Percentiles rank a stretch among this genome's conserved stretches.
These are phyloP conservation scores for Diaporthe vaccinii DNA, from an alignment of 2,329 filamentous ascomycete genomes.

Conservation along the genomic window DNA sequence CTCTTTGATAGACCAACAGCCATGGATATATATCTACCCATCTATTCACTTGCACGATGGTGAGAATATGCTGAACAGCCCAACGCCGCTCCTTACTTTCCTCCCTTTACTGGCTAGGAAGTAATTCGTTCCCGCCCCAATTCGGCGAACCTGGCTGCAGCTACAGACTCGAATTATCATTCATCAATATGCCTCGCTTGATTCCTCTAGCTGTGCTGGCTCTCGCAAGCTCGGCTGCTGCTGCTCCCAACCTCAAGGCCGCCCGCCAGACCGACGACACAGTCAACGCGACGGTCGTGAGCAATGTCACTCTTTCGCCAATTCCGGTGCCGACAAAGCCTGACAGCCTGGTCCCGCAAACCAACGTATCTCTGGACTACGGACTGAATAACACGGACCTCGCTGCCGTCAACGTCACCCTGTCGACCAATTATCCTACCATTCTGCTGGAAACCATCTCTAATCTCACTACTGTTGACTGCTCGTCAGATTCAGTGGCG, in stretches of 20 bases:
- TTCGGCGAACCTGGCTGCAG: not conserved
- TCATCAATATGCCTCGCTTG: not conserved
- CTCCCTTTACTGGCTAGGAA: not conserved
- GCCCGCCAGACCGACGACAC: constrained; percentile 29
- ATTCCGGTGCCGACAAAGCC: constrained; percentile 10
- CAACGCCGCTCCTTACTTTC: not conserved
- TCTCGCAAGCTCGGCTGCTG: constrained; percentile 20
- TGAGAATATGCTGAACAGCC: not conserved
- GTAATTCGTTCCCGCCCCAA: not conserved
- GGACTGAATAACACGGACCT: constrained; percentile 24
- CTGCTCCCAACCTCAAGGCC: constrained; percentile 13
- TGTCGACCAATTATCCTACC: constrained; percentile 16
- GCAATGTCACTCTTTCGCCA: constrained; percentile 33
- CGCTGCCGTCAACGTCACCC: constrained; percentile 29
- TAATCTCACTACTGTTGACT: constrained; percentile 29
- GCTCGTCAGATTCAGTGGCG: constrained; percentile 23
- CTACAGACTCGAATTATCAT: too few species aligned
- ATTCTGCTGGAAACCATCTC: constrained; percentile 35
- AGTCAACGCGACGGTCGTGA: constrained; percentile 17
- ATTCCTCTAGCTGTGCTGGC: constrained; percentile 28
- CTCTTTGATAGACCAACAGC: not conserved
- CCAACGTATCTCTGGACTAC: constrained; percentile 31
- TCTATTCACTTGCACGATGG: not conserved
- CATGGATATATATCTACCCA: not conserved
- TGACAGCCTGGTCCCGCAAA: constrained; percentile 3